A percentile compares a stretch with the other conserved stretches of the same genome.
These are phyloP conservation scores for Phlyctochytrium planicorne DNA, from an alignment of 192 early-diverging fungal species.

Conservation along the genomic window DNA sequence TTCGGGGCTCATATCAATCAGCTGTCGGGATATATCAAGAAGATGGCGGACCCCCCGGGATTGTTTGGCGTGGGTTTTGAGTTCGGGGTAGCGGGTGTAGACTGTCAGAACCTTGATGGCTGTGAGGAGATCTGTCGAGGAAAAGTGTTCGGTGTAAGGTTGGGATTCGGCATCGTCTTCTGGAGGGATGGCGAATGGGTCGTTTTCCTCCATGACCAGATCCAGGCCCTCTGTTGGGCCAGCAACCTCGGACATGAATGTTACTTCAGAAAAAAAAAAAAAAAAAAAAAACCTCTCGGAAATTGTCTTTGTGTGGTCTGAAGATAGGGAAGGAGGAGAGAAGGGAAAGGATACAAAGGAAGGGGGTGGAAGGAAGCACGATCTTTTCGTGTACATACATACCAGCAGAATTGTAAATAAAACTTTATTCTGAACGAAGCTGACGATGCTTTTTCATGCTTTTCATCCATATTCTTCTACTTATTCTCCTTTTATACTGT, in stretches of 20 bases:
- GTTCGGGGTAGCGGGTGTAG: slow-evolving; percentile 34
- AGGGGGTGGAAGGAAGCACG: no score
- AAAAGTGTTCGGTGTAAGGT: no score
- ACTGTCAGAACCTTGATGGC: slow-evolving; percentile 36
- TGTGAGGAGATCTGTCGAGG: slow-evolving; percentile 29
- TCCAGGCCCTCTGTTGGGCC: background rate
- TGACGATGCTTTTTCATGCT: no score
- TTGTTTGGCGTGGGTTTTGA: slow-evolving; percentile 32
- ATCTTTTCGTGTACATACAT: no score
- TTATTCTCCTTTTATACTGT: no score
- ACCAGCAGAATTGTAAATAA: no score
- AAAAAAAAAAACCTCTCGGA: background rate
- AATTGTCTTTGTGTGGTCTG: no score
- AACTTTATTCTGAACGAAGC: no score
- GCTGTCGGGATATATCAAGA: slow-evolving; percentile 22
- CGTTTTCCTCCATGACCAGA: background rate
- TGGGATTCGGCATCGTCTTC: no score
- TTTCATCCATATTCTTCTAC: background rate
- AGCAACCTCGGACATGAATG: background rate
- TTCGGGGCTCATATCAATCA: slow-evolving; percentile 31
- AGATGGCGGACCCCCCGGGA: slow-evolving; percentile 24
- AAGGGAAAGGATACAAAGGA: no score
- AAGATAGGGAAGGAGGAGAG: no score
- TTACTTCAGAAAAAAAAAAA: background rate
- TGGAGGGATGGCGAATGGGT: no score